Evolutionary conservation across 441 rosid species (phyloP).

Genomic region (Adansonia grandidieri): DNA sequence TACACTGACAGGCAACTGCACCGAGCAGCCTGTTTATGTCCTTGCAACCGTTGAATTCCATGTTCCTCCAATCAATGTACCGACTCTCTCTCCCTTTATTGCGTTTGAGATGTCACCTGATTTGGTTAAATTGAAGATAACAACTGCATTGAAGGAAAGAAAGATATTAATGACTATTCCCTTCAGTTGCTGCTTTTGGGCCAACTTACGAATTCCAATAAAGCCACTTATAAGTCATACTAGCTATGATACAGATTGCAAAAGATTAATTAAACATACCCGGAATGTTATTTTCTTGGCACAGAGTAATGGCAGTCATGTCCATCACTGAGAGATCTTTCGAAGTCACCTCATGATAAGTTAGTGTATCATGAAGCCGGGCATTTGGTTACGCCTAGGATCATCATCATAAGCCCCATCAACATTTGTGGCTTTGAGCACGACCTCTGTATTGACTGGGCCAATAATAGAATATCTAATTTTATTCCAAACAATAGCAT

Average conservation of each 20-base stretch:
- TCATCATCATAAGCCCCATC: slow-evolving; percentile 88
- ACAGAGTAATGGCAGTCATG: slow-evolving; percentile 91
- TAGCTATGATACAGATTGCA: neutral
- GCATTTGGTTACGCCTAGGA: slow-evolving; percentile 84
- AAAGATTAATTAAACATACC: slow-evolving; percentile 42
- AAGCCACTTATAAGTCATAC: neutral
- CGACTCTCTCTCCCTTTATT: slow-evolving; percentile 83
- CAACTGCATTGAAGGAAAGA: slow-evolving; percentile 55
- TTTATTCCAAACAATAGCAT: neutral
- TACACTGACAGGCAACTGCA: neutral
- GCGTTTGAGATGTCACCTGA: slow-evolving; percentile 87
- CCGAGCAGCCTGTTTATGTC: slow-evolving; percentile 30
- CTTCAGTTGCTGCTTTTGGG: neutral
- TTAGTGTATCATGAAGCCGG: slow-evolving; percentile 65
- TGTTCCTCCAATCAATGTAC: slow-evolving; percentile 77
- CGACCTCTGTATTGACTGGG: slow-evolving; percentile 90
- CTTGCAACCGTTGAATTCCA: slow-evolving; percentile 44
- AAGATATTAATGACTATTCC: neutral
- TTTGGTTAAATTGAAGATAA: slow-evolving; percentile 74
- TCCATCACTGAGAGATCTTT: slow-evolving; percentile 97
- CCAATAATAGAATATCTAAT: slow-evolving; percentile 22
- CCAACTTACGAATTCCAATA: neutral
- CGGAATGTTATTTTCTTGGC: slow-evolving; percentile 95
- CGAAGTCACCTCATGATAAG: slow-evolving; percentile 74
- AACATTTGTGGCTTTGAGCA: slow-evolving; percentile 89